Conservation (phyloP, 345 rosid species). For the Lepidium aucheri region DNA sequence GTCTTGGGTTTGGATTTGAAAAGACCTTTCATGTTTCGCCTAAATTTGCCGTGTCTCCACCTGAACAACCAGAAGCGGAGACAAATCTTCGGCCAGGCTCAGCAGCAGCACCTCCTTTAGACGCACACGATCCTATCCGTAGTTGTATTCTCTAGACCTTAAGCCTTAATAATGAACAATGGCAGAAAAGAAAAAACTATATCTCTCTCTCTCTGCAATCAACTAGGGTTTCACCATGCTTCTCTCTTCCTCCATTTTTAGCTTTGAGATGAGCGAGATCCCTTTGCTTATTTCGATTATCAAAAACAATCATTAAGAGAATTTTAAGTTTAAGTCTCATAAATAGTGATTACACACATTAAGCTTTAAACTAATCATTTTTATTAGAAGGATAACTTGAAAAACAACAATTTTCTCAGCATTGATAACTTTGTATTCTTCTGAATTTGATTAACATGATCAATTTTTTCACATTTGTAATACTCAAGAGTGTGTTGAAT, state of each 20-base stretch:
- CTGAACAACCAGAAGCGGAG: conserved; percentile 1
- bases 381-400: neutral
- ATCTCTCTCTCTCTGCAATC: neutral
- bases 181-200: neutral
- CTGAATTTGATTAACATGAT: too few species aligned
- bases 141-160: neutral
- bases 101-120: conserved; percentile 20
- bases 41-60: conserved; percentile 1
- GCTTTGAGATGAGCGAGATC: neutral
- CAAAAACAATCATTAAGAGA: neutral
- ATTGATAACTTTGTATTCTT: too few species aligned
- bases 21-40: conserved; percentile 61
- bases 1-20: conserved; percentile 87
- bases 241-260: neutral
- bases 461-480: too few species aligned
- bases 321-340: neutral
- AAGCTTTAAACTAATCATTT: neutral
- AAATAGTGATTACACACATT: neutral
- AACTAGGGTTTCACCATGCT: neutral
- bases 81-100: neutral
- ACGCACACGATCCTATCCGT: conserved; percentile 25
- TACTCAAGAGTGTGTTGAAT: neutral
- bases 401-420: too few species aligned
- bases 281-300: neutral
- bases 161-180: neutral